phyloP scores from a whole-genome alignment of 2,329 filamentous ascomycete genomes.

The Orbilia javanica region DNA sequence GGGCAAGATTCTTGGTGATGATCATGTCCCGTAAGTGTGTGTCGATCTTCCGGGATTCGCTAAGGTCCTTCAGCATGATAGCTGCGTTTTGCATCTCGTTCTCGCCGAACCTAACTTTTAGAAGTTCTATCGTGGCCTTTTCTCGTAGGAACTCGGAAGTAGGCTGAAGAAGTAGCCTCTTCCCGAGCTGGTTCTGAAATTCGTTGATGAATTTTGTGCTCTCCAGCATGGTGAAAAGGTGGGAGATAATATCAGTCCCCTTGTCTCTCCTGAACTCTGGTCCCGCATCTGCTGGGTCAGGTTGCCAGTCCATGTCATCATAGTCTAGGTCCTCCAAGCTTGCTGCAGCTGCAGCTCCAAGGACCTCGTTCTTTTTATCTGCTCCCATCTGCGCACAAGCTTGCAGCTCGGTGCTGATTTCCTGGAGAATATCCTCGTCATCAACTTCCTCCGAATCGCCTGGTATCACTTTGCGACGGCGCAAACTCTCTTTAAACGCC shows the following conservation, averaged over 20 bases:
- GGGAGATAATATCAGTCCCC: conserved; percentile 90
- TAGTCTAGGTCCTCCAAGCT: conserved; percentile 79
- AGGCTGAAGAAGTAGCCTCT: conserved; percentile 77
- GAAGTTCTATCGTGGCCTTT: conserved; percentile 82
- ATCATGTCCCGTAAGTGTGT: conserved; percentile 70
- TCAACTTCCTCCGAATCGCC: conserved; percentile 35
- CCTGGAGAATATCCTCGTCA: conserved; percentile 48
- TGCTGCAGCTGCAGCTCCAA: conserved; percentile 63
- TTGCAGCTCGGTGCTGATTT: conserved; percentile 54
- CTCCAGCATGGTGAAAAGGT: conserved; percentile 87
- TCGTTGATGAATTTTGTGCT: conserved; percentile 91
- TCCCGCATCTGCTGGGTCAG: conserved; percentile 91
- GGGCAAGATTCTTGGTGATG: conserved; percentile 60
- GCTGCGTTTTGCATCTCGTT: conserved; percentile 89
- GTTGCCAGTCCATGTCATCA: conserved; percentile 92
- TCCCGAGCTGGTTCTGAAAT: conserved; percentile 88
- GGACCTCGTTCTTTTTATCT: conserved; percentile 66
- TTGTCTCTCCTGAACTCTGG: conserved; percentile 91
- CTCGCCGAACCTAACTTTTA: conserved; percentile 91
- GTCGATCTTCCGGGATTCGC: conserved; percentile 83
- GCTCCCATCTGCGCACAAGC: conserved; percentile 63
- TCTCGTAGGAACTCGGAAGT: conserved; percentile 81
- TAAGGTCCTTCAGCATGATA: conserved; percentile 95
- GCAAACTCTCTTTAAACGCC: conserved; percentile 39
- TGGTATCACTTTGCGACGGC: conserved; percentile 38